Evolutionary conservation across 179 eudicot genomes (phyloP).

Genomic region (Beta corolliflora): DNA sequence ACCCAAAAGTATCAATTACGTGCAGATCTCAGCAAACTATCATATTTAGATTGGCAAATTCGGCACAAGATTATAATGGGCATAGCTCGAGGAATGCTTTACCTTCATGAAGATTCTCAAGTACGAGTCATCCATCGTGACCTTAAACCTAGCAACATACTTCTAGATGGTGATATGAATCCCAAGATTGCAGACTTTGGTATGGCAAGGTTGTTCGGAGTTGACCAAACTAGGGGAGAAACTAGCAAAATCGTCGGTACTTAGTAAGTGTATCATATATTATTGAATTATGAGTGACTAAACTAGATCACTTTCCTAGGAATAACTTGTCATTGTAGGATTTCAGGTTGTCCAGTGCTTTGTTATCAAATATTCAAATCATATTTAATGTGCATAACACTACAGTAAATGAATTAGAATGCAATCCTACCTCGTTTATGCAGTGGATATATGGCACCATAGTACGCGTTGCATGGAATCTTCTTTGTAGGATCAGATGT

Average conservation of each 20-base stretch:
- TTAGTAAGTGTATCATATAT: conserved; percentile 25
- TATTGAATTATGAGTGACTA: background rate
- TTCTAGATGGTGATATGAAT: conserved; percentile 38
- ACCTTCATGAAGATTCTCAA: conserved; percentile 45
- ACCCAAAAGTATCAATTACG: background rate
- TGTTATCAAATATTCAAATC: too few relatives aligned
- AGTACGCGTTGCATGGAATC: conserved; percentile 26
- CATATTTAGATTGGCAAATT: conserved; percentile 29
- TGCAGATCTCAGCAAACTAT: conserved; percentile 28
- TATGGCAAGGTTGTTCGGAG: conserved; percentile 29
- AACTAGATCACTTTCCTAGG: background rate
- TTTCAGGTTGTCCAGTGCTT: too few relatives aligned
- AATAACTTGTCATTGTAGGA: too few relatives aligned
- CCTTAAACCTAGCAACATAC: conserved; percentile 41
- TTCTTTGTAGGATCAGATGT: conserved; percentile 29
- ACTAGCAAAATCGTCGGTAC: conserved; percentile 41
- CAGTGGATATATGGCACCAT: conserved; percentile 37
- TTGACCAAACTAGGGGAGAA: conserved; percentile 23
- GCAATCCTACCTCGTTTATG: background rate
- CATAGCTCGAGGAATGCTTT: conserved; percentile 38
- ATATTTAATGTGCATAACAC: too few relatives aligned
- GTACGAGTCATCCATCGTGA: conserved; percentile 43
- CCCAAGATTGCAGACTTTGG: conserved; percentile 48
- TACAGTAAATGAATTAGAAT: background rate
- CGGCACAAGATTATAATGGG: conserved; percentile 36